phyloP scores from a whole-genome alignment of 441 rosid genomes.

The Melastoma candidum region DNA sequence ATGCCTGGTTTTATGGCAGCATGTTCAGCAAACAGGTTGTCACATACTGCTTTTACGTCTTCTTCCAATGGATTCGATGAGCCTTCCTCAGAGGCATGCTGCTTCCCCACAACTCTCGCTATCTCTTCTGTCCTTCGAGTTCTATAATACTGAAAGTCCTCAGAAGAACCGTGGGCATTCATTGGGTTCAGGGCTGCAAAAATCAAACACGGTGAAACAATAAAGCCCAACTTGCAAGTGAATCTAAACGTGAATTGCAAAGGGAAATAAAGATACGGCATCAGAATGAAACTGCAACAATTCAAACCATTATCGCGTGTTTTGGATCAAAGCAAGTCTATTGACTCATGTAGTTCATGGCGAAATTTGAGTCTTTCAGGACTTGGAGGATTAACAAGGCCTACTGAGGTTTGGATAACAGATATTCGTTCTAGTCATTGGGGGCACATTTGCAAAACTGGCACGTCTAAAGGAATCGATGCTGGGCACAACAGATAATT shows the following conservation, averaged over 20 bases:
- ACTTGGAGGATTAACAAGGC: too few relatives aligned
- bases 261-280: neutral
- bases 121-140: conserved; percentile 34
- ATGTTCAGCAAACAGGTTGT: conserved; percentile 39
- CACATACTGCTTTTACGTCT: conserved; percentile 33
- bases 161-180: conserved; percentile 27
- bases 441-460: too few relatives aligned
- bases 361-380: too few relatives aligned
- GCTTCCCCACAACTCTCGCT: conserved; percentile 53
- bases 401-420: too few relatives aligned
- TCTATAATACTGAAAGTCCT: conserved; percentile 28
- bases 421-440: too few relatives aligned
- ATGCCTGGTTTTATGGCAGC: conserved; percentile 84
- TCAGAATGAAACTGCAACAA: too few relatives aligned
- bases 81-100: conserved; percentile 59
- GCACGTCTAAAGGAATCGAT: too few relatives aligned
- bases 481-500: too few relatives aligned
- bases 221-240: neutral
- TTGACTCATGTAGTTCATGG: too few relatives aligned
- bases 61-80: conserved; percentile 47
- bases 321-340: too few relatives aligned
- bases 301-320: too few relatives aligned
- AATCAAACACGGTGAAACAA: conserved; percentile 2
- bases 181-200: conserved; percentile 32
- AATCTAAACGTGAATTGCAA: neutral